Base-by-base conservation (phyloP, 2,329 filamentous ascomycete genomes). In the Annulohypoxylon truncatum region DNA sequence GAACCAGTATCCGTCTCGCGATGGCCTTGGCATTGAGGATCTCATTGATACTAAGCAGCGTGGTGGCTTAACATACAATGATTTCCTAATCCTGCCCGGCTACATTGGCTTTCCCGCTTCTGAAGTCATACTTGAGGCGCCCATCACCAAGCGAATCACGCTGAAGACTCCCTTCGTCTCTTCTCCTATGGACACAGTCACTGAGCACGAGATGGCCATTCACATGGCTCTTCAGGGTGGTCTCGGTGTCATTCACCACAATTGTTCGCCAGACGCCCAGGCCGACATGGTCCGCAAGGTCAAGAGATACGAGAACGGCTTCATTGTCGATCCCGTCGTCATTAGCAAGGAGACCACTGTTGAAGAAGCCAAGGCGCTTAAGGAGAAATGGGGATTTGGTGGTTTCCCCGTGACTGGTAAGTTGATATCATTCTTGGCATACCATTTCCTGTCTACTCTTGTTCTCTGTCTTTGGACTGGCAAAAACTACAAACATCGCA, bases 211-310 rank as follows among this genome's bases (percentile, higher is more conserved):
- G 80, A 99, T 99, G 96, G 96, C 96, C 71, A 98, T 99, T 75
- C 93, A 97, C 83, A 97, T 96, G 87, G 93, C 93, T 55, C 87
- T 96, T 29, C 91, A 96, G 77, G 93, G 93, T 75, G 93, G 93
- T 76, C 85, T 96, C 15, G 93, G 96, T 83, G 94, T 99, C 74
- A 97, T 99, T 73, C 96, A 99, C 86, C 96, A 99, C 88, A 99
- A 99, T 86, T 99, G 96, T 87, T 96, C 94, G n/a, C 88, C 94
- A 28, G 93, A 98, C 26, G 92, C 93, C 60, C 96, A 99, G 85
- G 96, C 96, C 72, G 94, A 97, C 84, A 99, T 99, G 96, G 93
- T 99, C 73, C 89, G 93, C 81, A 98, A 97, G 85, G 96, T 99
- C 75, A 99, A 99, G 91, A 89, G 96, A 77, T 99, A 94, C 82